Percentiles rank a stretch among this genome's conserved stretches.
These are phyloP conservation scores for Colletotrichum caudatum DNA, from an alignment of 2,329 filamentous ascomycete species.

Conservation along the genomic window DNA sequence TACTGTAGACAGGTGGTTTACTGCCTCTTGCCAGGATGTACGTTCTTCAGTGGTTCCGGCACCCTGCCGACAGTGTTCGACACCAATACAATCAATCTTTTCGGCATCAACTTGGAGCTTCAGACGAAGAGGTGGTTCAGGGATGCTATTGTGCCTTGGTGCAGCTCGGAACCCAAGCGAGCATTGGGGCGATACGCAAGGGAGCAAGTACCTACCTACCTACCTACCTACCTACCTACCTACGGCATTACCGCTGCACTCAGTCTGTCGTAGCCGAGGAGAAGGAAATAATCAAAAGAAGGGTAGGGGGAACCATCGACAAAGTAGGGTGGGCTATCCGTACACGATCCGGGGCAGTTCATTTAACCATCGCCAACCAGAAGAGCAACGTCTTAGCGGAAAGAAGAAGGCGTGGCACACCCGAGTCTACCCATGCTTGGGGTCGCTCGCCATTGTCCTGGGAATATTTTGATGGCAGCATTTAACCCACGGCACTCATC, in stretches of 20 bases:
- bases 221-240: neutral
- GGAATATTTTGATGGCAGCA: neutral
- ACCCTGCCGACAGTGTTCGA: conserved; percentile 20
- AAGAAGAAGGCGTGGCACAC: neutral
- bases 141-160: neutral
- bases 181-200: neutral
- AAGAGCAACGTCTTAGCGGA: neutral
- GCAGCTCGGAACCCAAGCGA: neutral
- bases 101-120: conserved; percentile 3
- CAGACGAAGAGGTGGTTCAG: neutral
- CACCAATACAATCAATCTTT: neutral
- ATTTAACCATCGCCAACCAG: neutral
- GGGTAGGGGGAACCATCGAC: neutral
- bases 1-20: neutral
- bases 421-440: neutral
- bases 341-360: neutral
- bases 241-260: neutral
- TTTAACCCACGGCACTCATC: neutral
- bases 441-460: neutral
- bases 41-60: conserved; percentile 5
- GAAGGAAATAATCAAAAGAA: neutral
- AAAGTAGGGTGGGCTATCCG: neutral
- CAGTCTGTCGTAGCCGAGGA: neutral
- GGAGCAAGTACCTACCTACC: neutral
- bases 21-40: neutral